Percentiles rank a stretch among this genome's conserved stretches.
phyloP scores from a whole-genome alignment of 208 protist species.

The Crithidia thermophila region DNA sequence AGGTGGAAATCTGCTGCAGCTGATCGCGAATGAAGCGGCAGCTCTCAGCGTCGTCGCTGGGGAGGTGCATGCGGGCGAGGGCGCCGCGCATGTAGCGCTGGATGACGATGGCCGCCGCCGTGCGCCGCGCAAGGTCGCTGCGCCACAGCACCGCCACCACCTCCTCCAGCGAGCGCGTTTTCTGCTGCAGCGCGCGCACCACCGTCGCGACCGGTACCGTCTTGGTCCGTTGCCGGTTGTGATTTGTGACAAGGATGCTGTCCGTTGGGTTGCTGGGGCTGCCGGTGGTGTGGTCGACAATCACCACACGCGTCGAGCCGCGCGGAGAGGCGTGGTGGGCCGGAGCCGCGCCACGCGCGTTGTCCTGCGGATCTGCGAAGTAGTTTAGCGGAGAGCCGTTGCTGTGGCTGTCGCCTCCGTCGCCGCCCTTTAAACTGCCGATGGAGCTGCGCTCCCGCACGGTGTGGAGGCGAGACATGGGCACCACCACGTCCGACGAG shows the following conservation, averaged over 20 bases:
- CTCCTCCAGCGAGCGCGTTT: slow-evolving; percentile 57
- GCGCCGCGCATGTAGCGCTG: slow-evolving; percentile 64
- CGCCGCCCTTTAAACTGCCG: neutral
- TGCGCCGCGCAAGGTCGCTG: slow-evolving; percentile 58
- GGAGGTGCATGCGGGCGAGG: slow-evolving; percentile 48
- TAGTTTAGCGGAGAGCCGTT: neutral
- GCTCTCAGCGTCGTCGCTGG: slow-evolving; percentile 30
- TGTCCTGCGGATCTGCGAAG: neutral
- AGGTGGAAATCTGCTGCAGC: slow-evolving; percentile 22
- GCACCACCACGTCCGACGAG: slow-evolving; percentile 4
- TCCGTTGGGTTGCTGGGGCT: slow-evolving; percentile 2
- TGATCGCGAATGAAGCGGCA: slow-evolving; percentile 50
- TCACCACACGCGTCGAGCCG: slow-evolving; percentile 11
- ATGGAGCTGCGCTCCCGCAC: neutral
- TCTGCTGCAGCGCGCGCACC: slow-evolving; percentile 76
- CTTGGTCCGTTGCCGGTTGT: slow-evolving; percentile 20
- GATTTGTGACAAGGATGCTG: slow-evolving; percentile 1
- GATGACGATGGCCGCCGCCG: slow-evolving; percentile 58
- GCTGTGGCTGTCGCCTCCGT: neutral
- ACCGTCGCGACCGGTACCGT: slow-evolving; percentile 28
- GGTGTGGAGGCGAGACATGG: slow-evolving; percentile 16
- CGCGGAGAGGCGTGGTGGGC: neutral
- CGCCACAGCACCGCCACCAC: slow-evolving; percentile 77
- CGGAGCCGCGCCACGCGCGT: neutral
- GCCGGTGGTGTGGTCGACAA: neutral